phyloP scores from a whole-genome alignment of 192 early-diverging fungal species.

The Rhizophagus sp. region DNA sequence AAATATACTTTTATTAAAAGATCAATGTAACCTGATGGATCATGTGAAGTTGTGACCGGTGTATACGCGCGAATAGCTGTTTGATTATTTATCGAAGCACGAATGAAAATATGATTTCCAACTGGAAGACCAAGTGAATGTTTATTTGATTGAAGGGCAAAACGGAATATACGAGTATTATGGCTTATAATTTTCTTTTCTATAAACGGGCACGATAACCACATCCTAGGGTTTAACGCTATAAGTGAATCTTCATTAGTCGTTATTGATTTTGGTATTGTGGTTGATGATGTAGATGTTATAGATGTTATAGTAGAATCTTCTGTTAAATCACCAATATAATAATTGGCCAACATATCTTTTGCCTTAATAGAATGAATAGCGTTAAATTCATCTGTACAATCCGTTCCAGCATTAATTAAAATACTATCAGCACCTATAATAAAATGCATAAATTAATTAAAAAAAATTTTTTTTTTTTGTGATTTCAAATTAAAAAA shows the following conservation, averaged over 20 bases:
- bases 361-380: conserved; percentile 87
- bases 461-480: background rate
- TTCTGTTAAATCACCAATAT: conserved; percentile 62
- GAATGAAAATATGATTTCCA: conserved; percentile 58
- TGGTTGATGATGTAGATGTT: background rate
- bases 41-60: conserved; percentile 60
- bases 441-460: background rate
- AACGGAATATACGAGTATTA: conserved; percentile 49
- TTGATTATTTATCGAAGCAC: conserved; percentile 52
- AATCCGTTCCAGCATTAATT: conserved; percentile 80
- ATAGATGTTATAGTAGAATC: background rate
- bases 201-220: conserved; percentile 41
- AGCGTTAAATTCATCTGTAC: conserved; percentile 88
- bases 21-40: conserved; percentile 66
- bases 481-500: too few species aligned
- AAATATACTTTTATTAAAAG: conserved; percentile 81
- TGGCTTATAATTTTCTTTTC: conserved; percentile 43
- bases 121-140: conserved; percentile 63
- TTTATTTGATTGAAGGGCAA: conserved; percentile 54
- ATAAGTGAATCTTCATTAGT: background rate
- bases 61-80: conserved; percentile 81
- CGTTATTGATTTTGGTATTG: background rate
- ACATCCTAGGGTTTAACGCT: conserved; percentile 38
- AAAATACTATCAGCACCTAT: conserved; percentile 75
- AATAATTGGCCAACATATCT: conserved; percentile 67